Percentiles rank a stretch among this genome's conserved stretches.
These are phyloP conservation scores for Botrytis squamosa DNA, from an alignment of 2,329 filamentous ascomycete genomes.

Conservation along the genomic window DNA sequence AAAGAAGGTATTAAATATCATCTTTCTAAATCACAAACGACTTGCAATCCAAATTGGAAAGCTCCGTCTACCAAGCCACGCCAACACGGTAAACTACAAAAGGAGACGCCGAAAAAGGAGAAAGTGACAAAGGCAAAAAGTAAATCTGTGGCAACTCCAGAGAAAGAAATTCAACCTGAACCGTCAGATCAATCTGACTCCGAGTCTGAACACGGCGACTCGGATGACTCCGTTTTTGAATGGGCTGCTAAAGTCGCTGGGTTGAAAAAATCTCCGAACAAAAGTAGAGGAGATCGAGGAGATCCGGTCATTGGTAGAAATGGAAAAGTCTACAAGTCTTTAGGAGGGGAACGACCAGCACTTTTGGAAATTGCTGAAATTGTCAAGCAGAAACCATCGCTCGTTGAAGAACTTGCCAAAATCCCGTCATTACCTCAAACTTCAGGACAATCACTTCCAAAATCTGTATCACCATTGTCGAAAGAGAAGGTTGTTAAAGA, in stretches of 20 bases:
- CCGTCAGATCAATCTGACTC: constrained; percentile 8
- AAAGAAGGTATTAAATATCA: constrained; percentile 40
- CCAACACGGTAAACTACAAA: constrained; percentile 7
- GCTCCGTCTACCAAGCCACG: constrained; percentile 17
- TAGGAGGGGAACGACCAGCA: constrained; percentile 7
- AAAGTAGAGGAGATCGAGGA: constrained; percentile 7
- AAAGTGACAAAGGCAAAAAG: constrained; percentile 13
- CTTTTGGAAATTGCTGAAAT: constrained; percentile 9
- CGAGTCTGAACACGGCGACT: constrained; percentile 13
- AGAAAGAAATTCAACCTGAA: not conserved
- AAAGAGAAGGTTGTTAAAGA: constrained; percentile 24
- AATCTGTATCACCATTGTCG: not conserved
- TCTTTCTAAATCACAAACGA: constrained; percentile 33
- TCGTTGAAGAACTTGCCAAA: constrained; percentile 12
- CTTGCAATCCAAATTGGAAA: constrained; percentile 38
- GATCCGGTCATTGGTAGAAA: constrained; percentile 6
- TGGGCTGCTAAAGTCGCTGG: constrained; percentile 27
- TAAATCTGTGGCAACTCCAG: not conserved
- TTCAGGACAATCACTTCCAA: not conserved
- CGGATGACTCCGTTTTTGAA: constrained; percentile 32
- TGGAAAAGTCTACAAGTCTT: constrained; percentile 17
- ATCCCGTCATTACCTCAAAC: not conserved
- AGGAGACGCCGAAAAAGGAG: constrained; percentile 15
- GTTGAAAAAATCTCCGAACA: constrained; percentile 11
- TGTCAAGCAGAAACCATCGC: not conserved